Percentiles rank a stretch among this genome's conserved stretches.
phyloP scores from a whole-genome alignment of 768 basidiomycete genomes.

The Russula earlei region DNA sequence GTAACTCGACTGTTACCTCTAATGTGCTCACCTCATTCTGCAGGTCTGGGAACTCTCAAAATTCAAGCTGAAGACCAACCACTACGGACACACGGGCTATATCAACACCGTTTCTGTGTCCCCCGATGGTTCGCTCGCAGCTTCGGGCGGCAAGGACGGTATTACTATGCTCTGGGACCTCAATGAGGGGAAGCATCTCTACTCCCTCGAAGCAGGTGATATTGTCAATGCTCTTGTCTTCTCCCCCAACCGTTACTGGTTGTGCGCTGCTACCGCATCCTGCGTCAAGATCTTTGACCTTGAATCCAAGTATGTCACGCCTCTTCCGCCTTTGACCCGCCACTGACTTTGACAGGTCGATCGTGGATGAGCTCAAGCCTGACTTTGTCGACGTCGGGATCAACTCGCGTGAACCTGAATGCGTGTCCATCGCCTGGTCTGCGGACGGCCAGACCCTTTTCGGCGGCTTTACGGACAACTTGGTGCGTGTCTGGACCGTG shows the following conservation, averaged over 20 bases:
- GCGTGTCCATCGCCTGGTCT: constrained; percentile 97
- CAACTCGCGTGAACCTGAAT: constrained; percentile 75
- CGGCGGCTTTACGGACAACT: constrained; percentile 93
- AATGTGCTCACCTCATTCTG: constrained; percentile 4
- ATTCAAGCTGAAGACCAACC: constrained; percentile 99
- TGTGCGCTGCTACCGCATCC: constrained; percentile 95
- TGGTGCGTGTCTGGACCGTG: constrained; percentile 88
- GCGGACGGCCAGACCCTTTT: constrained; percentile 96
- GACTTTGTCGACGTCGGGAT: constrained; percentile 73
- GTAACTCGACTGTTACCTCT: background rate
- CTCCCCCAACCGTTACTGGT: constrained; percentile 99
- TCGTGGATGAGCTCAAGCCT: constrained; percentile 98
- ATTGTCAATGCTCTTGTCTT: constrained; percentile 99
- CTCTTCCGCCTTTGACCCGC: constrained; percentile 2
- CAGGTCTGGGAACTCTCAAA: constrained; percentile 99
- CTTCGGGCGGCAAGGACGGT: constrained; percentile 98
- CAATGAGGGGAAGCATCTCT: constrained; percentile 99
- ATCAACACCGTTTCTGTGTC: constrained; percentile 98
- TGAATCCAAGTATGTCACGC: constrained; percentile 83
- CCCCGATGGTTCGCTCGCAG: constrained; percentile 96
- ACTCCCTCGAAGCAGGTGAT: constrained; percentile 98
- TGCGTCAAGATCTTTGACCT: constrained; percentile 99
- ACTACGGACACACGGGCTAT: constrained; percentile 98
- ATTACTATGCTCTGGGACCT: constrained; percentile 99
- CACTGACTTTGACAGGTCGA: constrained; percentile 47